Conservation (phyloP, 441 rosid genomes). For the Pelargonium fulgidum region DNA sequence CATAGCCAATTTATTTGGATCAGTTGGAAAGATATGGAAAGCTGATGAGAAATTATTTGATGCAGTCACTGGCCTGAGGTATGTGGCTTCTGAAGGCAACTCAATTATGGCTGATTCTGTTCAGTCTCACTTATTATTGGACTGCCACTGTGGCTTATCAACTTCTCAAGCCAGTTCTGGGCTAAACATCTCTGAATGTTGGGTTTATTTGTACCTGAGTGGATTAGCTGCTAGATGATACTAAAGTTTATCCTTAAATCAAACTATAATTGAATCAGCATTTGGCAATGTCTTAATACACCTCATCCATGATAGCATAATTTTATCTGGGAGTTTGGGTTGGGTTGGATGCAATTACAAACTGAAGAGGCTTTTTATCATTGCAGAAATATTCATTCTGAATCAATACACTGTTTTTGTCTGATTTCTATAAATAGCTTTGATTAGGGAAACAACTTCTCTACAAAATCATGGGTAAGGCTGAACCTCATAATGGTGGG, state of each 20-base stretch:
- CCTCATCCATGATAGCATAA: neutral
- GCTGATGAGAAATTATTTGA: constrained; percentile 83
- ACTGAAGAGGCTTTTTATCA: neutral
- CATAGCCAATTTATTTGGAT: constrained; percentile 60
- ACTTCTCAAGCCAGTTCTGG: neutral
- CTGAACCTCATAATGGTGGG: no score
- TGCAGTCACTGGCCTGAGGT: constrained; percentile 93
- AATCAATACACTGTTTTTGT: neutral
- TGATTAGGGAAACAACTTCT: no score
- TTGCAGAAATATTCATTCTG: neutral
- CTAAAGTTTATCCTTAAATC: neutral
- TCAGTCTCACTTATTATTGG: neutral
- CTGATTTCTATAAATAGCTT: neutral
- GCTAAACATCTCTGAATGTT: neutral
- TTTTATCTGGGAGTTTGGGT: neutral
- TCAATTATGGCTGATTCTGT: neutral
- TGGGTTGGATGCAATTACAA: no score
- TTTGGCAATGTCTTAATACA: neutral
- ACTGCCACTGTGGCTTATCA: neutral
- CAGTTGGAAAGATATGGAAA: constrained; percentile 76
- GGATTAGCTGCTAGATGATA: constrained; percentile 1
- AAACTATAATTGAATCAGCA: constrained; percentile 1
- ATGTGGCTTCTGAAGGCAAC: constrained; percentile 14
- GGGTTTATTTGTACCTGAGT: neutral
- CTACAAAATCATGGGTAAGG: no score